These are phyloP conservation scores for Fonsecaea pedrosoi DNA, from an alignment of 2,329 filamentous ascomycete genomes.

Conservation along the genomic window DNA sequence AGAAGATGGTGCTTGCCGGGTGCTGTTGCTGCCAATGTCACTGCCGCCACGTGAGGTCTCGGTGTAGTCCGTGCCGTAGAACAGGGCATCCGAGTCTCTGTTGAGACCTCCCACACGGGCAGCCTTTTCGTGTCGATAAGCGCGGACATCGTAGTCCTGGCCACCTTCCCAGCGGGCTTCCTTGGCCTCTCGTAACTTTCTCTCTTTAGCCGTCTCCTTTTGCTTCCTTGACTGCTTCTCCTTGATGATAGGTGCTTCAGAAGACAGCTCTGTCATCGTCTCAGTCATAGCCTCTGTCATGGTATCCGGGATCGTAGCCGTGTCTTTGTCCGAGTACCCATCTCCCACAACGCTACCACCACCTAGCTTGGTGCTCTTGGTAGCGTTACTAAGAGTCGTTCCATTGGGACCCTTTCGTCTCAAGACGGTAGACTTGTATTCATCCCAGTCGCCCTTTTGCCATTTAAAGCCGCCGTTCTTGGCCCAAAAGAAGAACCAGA, in stretches of 20 bases:
- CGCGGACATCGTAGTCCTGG: slow-evolving; percentile 73
- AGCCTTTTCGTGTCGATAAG: slow-evolving; percentile 84
- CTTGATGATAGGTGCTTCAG: slow-evolving; percentile 42
- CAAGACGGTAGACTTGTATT: slow-evolving; percentile 95
- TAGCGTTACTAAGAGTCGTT: slow-evolving; percentile 81
- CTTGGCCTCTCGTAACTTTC: slow-evolving; percentile 45
- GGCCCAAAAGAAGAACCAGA: slow-evolving; percentile 99
- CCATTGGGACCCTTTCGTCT: slow-evolving; percentile 89
- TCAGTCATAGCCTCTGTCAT: slow-evolving; percentile 56
- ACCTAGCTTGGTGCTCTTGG: slow-evolving; percentile 81
- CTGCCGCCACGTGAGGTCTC: slow-evolving; percentile 59
- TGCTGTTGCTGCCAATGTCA: slow-evolving; percentile 44
- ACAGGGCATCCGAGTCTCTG: slow-evolving; percentile 78
- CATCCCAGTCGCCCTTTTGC: slow-evolving; percentile 88
- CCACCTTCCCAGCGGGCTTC: slow-evolving; percentile 62
- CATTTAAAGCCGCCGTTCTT: slow-evolving; percentile 94
- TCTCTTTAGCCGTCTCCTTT: slow-evolving; percentile 55
- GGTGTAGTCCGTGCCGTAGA: slow-evolving; percentile 77
- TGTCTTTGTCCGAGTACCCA: slow-evolving; percentile 68
- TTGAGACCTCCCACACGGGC: slow-evolving; percentile 91
- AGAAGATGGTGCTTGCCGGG: slow-evolving; percentile 38
- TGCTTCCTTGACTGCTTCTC: slow-evolving; percentile 48
- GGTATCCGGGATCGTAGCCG: slow-evolving; percentile 47
- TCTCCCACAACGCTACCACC: slow-evolving; percentile 74
- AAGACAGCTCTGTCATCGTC: slow-evolving; percentile 43